Evolutionary conservation across 768 basidiomycete species (phyloP), one percentile per base, ranked within the genome.

Genomic region (Boletus rufocinnamomeus): DNA sequence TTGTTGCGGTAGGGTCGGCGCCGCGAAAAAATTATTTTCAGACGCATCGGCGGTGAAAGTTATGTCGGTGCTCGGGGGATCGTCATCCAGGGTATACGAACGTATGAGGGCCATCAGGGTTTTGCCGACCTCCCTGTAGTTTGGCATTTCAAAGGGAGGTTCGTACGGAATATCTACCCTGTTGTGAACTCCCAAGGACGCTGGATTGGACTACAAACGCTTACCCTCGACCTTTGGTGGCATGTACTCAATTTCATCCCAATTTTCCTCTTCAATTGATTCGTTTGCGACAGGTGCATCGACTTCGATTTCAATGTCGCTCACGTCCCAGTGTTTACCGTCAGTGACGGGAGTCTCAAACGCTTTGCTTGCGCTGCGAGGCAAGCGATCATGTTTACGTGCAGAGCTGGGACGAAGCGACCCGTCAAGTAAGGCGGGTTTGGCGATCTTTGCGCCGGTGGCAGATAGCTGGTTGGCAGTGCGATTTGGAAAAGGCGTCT

Each of bases 281-380:
- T 71, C 65, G 25, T 64, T 68, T 45, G 66, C 71, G 11, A 53
- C 61, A 13, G 60, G 51, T 7, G 40, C 51, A 16, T 66, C 66
- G 25, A 74, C 63, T 35, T 75, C 74, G 11, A 80, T 69, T 37
- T 78, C 79, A 16, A 73, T 74, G 47, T 90, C 88, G 63, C 83
- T 85, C 35, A 89, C 80, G 63, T 93, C 89, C 91, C 90, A 93
- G 56, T 87, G 83, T 61, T 84, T 79, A 3, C 87, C 89, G 11
- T 74, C 76, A 21, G 84, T 85, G 40, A 79, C 62, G 2, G 91
- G 91, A 0, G 91, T 93, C 66, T 87, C 79, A 61, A 88, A 87
- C 17, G 58, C 74, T 60, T 79, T 79, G 45, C 71, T 75, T 27
- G 77, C 76, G 57, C 77, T 83, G 41, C 80, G 74, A 40, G 85